Percentiles rank a stretch among this genome's conserved stretches.
Conservation (phyloP, 768 basidiomycete species). For the Russula olivacea region DNA sequence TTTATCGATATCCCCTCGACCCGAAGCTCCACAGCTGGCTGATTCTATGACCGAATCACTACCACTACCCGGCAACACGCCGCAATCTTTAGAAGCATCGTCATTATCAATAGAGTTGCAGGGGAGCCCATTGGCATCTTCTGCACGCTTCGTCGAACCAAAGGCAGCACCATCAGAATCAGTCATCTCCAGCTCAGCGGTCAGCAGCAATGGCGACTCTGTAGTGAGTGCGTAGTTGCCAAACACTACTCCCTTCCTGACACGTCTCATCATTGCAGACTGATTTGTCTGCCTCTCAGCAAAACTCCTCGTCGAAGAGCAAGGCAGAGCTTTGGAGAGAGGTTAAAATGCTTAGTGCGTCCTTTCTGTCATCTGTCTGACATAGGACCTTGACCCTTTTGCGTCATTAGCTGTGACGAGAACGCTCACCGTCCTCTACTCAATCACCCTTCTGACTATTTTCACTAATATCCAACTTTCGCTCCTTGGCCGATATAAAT, state of each 20-base stretch:
- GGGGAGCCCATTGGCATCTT: neutral
- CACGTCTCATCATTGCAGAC: neutral
- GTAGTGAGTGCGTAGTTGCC: constrained; percentile 1
- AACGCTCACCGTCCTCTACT: constrained; percentile 80
- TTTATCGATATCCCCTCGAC: constrained; percentile 37
- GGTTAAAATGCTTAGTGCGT: constrained; percentile 78
- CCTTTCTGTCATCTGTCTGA: neutral
- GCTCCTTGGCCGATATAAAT: constrained; percentile 75
- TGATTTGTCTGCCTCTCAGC: constrained; percentile 22
- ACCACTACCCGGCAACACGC: neutral
- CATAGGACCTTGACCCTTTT: constrained; percentile 7
- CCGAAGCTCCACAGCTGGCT: constrained; percentile 37
- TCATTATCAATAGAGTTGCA: constrained; percentile 9
- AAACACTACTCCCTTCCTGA: neutral
- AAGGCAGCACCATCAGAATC: constrained; percentile 23
- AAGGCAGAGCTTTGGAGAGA: constrained; percentile 89
- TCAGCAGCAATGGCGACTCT: constrained; percentile 22
- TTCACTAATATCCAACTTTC: constrained; percentile 83
- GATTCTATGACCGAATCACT: constrained; percentile 37
- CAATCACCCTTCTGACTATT: constrained; percentile 78
- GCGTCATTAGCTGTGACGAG: constrained; percentile 70
- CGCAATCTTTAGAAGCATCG: constrained; percentile 25
- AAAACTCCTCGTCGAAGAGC: constrained; percentile 37
- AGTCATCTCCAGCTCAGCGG: constrained; percentile 23
- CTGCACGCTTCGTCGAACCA: neutral